Conservation (phyloP, 345 rosid species). For the Streptanthus diversifolius region DNA sequence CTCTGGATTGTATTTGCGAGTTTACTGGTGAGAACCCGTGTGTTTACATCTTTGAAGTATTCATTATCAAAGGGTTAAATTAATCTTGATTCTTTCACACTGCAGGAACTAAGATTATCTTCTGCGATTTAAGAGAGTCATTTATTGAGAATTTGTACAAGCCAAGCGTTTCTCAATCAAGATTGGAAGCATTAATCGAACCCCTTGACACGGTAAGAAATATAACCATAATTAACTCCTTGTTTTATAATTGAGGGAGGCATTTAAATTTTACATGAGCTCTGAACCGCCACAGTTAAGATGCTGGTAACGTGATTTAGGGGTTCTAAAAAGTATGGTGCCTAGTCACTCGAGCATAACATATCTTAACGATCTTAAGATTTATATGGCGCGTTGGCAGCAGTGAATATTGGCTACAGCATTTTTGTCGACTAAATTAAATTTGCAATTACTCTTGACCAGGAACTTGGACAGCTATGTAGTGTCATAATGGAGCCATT, state of each 20-base stretch:
- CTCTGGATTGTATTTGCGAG: constrained; percentile 81
- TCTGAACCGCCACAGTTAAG: not conserved
- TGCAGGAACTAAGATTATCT: constrained; percentile 91
- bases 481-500: constrained; percentile 75
- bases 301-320: constrained; percentile 1
- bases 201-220: constrained; percentile 73
- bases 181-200: constrained; percentile 81
- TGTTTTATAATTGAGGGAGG: not conserved
- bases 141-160: constrained; percentile 79
- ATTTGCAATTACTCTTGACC: constrained; percentile 24
- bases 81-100: constrained; percentile 14
- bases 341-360: not conserved
- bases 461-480: constrained; percentile 89
- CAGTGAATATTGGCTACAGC: not conserved
- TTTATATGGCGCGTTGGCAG: not conserved
- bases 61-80: not conserved
- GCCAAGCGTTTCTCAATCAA: constrained; percentile 65
- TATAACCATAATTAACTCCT: too few species aligned
- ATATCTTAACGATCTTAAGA: not conserved
- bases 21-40: constrained; percentile 57
- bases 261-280: constrained; percentile 4
- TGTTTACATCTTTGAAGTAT: not conserved
- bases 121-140: constrained; percentile 86
- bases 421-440: constrained; percentile 5
- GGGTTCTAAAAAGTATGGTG: not conserved